A percentile compares a stretch with the other conserved stretches of the same genome.
Evolutionary conservation across 345 rosid species (phyloP).

Genomic region (Mangifera indica): DNA sequence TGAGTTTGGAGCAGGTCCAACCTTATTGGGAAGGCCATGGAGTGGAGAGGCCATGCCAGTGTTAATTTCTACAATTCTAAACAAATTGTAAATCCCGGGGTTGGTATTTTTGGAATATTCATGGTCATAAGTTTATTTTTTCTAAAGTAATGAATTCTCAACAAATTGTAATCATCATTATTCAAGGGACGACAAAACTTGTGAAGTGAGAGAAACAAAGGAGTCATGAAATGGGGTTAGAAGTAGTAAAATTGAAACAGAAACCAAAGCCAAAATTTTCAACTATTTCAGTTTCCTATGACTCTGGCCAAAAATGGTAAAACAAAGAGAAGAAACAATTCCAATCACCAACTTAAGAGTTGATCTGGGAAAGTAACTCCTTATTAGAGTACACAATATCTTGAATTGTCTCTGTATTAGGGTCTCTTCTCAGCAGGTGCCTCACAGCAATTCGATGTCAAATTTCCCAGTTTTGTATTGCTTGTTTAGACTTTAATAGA

Average conservation of each 20-base stretch:
- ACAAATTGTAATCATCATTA: too few species aligned
- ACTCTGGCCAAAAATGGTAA: background rate
- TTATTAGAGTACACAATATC: too few species aligned
- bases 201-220: too few species aligned
- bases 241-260: background rate
- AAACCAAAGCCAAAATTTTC: background rate
- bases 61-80: conserved; percentile 44
- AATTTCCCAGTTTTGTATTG: background rate
- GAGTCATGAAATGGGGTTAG: background rate
- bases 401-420: background rate
- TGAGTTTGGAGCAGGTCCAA: conserved; percentile 36
- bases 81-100: conserved; percentile 35
- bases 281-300: too few species aligned
- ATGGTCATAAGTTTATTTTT: conserved; percentile 38
- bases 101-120: conserved; percentile 45
- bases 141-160: too few species aligned
- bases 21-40: conserved; percentile 53
- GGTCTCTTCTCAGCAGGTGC: background rate
- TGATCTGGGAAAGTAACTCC: background rate
- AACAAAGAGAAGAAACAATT: too few species aligned
- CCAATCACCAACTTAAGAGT: background rate
- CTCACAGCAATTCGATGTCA: background rate
- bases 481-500: background rate
- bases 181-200: too few species aligned
- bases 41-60: conserved; percentile 54